Evolutionary conservation across 2,329 filamentous ascomycete species (phyloP).

Genomic region (Knoxdaviesia proteae): DNA sequence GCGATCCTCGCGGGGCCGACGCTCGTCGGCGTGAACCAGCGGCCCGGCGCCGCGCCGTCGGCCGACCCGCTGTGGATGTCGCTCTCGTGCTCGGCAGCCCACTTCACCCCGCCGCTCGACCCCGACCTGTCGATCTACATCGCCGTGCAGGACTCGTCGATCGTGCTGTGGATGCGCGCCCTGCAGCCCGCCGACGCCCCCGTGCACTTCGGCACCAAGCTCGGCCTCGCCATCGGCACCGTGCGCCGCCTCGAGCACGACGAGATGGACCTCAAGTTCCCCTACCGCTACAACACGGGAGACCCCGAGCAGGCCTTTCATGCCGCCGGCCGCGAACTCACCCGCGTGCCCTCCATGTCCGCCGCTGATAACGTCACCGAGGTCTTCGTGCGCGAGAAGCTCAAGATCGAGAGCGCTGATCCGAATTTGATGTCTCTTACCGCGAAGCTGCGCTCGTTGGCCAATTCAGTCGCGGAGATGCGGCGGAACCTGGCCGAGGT

Average conservation of each 20-base stretch:
- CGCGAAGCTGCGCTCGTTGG: slow-evolving; percentile 62
- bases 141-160: slow-evolving; percentile 44
- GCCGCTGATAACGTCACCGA: slow-evolving; percentile 20
- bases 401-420: slow-evolving; percentile 73
- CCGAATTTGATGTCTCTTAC: slow-evolving; percentile 67
- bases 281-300: slow-evolving; percentile 24
- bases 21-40: slow-evolving; percentile 11
- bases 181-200: slow-evolving; percentile 46
- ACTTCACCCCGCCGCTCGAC: slow-evolving; percentile 25
- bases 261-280: slow-evolving; percentile 61
- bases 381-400: slow-evolving; percentile 75
- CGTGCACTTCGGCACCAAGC: slow-evolving; percentile 41
- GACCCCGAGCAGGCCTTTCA: slow-evolving; percentile 4
- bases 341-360: slow-evolving; percentile 4
- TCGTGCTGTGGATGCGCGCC: slow-evolving; percentile 49
- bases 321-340: slow-evolving; percentile 2
- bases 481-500: slow-evolving; percentile 55
- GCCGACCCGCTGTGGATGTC: slow-evolving; percentile 22
- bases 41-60: background rate
- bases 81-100: slow-evolving; percentile 19
- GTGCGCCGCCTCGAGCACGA: slow-evolving; percentile 48
- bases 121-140: slow-evolving; percentile 55
- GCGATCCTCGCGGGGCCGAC: slow-evolving; percentile 34
- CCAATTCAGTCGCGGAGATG: slow-evolving; percentile 49
- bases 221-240: slow-evolving; percentile 48